Evolutionary conservation across 2,329 filamentous ascomycete genomes (phyloP).

Genomic region (Biscogniauxia sp.): DNA sequence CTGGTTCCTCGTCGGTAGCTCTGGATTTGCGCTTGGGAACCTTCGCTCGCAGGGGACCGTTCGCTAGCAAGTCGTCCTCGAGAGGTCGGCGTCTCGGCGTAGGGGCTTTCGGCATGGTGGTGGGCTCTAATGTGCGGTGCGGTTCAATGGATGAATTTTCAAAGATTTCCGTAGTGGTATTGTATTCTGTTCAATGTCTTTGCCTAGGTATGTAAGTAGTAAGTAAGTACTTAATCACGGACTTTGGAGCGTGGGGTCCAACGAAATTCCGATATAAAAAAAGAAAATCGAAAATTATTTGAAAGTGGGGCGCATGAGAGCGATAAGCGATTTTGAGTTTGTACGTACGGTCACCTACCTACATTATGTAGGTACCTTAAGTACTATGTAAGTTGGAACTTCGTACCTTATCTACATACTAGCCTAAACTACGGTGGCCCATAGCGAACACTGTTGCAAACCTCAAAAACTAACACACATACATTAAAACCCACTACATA

Average conservation of each 20-base stretch:
- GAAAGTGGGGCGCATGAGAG: constrained; percentile 13
- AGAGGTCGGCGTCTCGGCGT: constrained; percentile 64
- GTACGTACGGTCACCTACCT: no score
- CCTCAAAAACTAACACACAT: no score
- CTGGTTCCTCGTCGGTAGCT: constrained; percentile 59
- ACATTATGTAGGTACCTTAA: no score
- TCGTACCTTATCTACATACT: no score
- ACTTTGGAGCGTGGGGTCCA: constrained; percentile 15
- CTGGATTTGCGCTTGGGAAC: constrained; percentile 68
- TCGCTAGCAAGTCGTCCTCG: constrained; percentile 77
- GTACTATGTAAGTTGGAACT: no score
- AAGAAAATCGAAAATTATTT: constrained; percentile 17
- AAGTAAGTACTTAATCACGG: no score
- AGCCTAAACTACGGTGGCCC: no score
- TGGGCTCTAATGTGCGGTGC: background rate
- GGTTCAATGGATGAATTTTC: background rate
- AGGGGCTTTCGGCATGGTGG: constrained; percentile 74
- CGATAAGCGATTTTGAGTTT: constrained; percentile 7
- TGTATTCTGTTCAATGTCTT: background rate
- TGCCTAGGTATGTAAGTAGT: background rate
- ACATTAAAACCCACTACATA: no score
- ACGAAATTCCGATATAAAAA: constrained; percentile 10
- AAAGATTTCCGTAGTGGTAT: background rate
- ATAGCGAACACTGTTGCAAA: no score
- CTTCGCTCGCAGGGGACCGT: constrained; percentile 70